These are phyloP conservation scores for Kluyveromyces marxianus DNA, from an alignment of 1,139 yeast genomes.

Conservation along the genomic window DNA sequence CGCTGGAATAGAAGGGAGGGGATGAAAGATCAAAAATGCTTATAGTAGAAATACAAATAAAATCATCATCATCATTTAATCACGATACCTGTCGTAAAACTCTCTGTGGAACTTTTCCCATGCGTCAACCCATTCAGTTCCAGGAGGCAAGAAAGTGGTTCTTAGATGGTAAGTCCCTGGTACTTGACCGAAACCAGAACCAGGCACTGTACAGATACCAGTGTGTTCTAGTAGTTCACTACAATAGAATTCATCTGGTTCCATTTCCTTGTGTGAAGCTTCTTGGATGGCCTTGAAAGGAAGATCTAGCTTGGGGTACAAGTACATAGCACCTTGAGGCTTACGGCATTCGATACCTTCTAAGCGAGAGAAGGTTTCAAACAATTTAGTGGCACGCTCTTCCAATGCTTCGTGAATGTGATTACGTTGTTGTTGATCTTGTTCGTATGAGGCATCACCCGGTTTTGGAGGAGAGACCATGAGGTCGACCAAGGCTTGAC, in stretches of 20 bases:
- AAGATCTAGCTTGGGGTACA: constrained; percentile 73
- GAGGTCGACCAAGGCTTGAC: constrained; percentile 85
- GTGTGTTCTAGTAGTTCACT: constrained; percentile 71
- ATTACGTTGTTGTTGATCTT: constrained; percentile 54
- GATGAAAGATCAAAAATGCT: too few species aligned
- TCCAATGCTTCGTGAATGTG: constrained; percentile 56
- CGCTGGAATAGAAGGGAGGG: too few species aligned
- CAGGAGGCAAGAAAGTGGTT: constrained; percentile 95
- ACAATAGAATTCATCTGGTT: constrained; percentile 85
- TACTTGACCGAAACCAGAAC: constrained; percentile 92
- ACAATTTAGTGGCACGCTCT: constrained; percentile 55
- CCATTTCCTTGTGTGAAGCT: constrained; percentile 48
- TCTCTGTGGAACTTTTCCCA: constrained; percentile 72
- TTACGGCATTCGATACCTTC: constrained; percentile 77
- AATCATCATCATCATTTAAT: constrained; percentile 4
- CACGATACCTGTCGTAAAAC: constrained; percentile 54
- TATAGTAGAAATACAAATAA: too few species aligned
- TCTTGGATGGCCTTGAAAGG: constrained; percentile 53
- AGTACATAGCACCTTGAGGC: constrained; percentile 97
- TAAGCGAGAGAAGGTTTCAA: constrained; percentile 64
- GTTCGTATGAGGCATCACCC: constrained; percentile 70
- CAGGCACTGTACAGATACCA: constrained; percentile 98
- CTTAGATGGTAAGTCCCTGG: constrained; percentile 85
- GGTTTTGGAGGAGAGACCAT: constrained; percentile 85
- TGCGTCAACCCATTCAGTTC: constrained; percentile 72